Evolutionary conservation across 1,284 basidiomycete species (phyloP).

Genomic region (Trichosporon sp.): DNA sequence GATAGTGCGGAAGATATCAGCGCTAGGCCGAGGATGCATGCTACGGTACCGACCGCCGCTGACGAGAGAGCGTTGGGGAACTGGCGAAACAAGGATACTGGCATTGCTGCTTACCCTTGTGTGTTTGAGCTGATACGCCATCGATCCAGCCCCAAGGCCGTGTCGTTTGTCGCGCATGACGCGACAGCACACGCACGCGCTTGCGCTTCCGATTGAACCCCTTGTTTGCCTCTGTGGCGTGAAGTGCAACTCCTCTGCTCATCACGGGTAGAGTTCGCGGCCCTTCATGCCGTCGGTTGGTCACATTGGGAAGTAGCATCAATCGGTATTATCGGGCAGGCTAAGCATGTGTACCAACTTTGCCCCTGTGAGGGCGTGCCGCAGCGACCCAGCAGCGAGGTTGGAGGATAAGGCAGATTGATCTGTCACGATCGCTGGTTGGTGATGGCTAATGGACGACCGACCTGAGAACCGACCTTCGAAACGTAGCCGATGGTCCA

Average conservation of each 20-base stretch:
- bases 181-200: neutral
- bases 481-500: neutral
- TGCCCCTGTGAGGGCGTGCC: too few relatives aligned
- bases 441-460: neutral
- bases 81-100: neutral
- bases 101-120: neutral
- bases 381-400: too few relatives aligned
- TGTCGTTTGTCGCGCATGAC: neutral
- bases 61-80: neutral
- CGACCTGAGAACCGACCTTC: neutral
- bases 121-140: neutral
- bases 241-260: neutral
- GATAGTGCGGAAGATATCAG: neutral
- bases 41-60: neutral
- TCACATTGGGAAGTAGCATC: neutral
- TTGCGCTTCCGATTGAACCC: neutral
- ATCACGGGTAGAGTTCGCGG: neutral
- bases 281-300: neutral
- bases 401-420: neutral
- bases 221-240: neutral
- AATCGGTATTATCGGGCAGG: neutral
- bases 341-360: neutral
- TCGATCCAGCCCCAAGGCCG: neutral
- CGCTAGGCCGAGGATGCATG: neutral
- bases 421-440: neutral